Evolutionary conservation across 23 red algal genomes (phyloP), one percentile per base, ranked within the genome.

Genomic region (Gracilariopsis chorda): DNA sequence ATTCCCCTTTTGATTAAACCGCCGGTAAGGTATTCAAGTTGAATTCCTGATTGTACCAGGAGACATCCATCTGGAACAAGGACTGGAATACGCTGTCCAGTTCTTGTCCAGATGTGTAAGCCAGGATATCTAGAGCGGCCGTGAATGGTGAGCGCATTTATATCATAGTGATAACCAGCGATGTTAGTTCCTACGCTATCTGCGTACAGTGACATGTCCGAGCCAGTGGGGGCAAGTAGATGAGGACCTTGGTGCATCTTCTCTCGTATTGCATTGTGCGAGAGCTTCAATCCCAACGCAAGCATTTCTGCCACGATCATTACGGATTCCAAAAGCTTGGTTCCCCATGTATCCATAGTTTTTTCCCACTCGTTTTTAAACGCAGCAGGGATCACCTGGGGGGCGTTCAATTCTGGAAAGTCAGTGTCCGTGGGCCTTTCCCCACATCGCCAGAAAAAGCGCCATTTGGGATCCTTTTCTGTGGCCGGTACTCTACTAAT

Each of bases 81-180:
- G 2, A 92, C 92, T 30, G 91, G 80, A 52, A 98, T 84, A 36
- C 96, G 96, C 62, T 51, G 27, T 17, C 96, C 96, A 51, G 57
- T 51, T 17, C 91, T 43, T 23, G 80, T 94, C 96, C 96, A 98
- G 4, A 98, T 57, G 60, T 79, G 86, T 45, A 98, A 80, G 14
- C 96, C 96, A 1, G 91, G 91, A 60, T 85, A 86, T 51, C 79
- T 64, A 41, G 91, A 60, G 35, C 86, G 90, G 2, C 96, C 96
- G 87, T 98, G 96, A 57, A 94, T 90, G 46, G 96, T 98, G 48
- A 98, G 86, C 0, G 91, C 52, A 57, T 94, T 94, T 37, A 98
- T 81, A 79, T 98, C 96, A 51, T 98, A 98, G 71, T 98, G 96
- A 56, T 88, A 94, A 53, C 96, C 96, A 0, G 96, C 96, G 47